Base-by-base conservation (phyloP, 208 protist genomes). In the Borovskyia barvae region DNA sequence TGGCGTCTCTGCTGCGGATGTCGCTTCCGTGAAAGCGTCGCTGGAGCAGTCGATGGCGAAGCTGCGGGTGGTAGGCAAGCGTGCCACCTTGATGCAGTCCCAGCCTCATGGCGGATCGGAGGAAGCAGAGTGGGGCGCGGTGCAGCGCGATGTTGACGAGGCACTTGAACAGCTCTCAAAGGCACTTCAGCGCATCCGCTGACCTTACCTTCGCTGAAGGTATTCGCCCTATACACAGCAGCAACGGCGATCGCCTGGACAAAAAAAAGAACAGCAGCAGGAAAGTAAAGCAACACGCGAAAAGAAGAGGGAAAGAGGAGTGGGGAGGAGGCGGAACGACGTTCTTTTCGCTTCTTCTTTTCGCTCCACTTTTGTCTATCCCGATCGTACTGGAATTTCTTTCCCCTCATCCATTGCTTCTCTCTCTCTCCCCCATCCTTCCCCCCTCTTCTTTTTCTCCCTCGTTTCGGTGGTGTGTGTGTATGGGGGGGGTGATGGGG, bases 41-140 rank as follows among this genome's bases (percentile, higher is more conserved):
- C 39, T 89, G 14, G 77, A 89, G 63, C 65, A 78, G 20, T 57
- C 79, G 7, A 45, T 92, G 41, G 39, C 72, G 11, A 81, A 74
- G 64, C 66, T 92, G 29, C 76, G 74, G 46, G 54, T 59, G 9
- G 57, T 92, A 46, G 66, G 77, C 55, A 72, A 78, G 61, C 60
- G 63, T 17, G 55, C 52, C 4, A 24, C 53, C 1, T n/a, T n/a
- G n/a, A 53, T 54, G 35, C 12, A 48, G 29, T 41, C 28, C 33
- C 11, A 53, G 15, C 19, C 26, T 28, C n/a, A 42, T 35, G 56
- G 66, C 29, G 43, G 33, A 24, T 42, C 47, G 20, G 43, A 49
- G 20, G 45, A 64, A 0, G 33, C n/a, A 5, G 62, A 66, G 17
- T 66, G 70, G 56, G 63, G 58, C 28, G 48, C 28, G 40, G 54